A percentile compares a stretch with the other conserved stretches of the same genome.
Conservation (phyloP, 1,139 yeast species). For the Pichia sp. region DNA sequence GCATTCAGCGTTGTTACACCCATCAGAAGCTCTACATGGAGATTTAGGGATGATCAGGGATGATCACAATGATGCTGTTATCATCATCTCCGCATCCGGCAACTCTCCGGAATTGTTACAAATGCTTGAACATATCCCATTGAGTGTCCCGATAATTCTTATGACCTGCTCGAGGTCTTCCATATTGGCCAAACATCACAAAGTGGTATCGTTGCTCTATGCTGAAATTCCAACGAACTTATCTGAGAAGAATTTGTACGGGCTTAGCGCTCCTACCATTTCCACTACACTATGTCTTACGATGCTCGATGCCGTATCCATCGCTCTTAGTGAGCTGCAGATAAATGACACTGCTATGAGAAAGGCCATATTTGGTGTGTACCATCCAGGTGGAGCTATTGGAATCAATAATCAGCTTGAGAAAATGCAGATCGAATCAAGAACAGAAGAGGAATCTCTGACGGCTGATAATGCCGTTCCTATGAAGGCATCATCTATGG, state of each 20-base stretch:
- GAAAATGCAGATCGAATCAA: conserved; percentile 2
- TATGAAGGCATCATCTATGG: too few relatives aligned
- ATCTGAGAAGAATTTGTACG: conserved; percentile 62
- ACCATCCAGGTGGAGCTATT: conserved; percentile 91
- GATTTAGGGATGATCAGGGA: conserved; percentile 69
- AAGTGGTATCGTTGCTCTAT: conserved; percentile 44
- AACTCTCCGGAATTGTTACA: conserved; percentile 69
- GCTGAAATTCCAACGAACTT: conserved; percentile 56
- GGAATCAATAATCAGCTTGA: conserved; percentile 41
- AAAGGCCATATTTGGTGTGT: conserved; percentile 50
- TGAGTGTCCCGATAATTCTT: conserved; percentile 47
- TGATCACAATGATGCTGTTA: conserved; percentile 47
- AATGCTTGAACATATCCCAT: conserved; percentile 53
- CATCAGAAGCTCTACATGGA: conserved; percentile 87
- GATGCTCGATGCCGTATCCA: conserved; percentile 70
- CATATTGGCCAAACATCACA: conserved; percentile 38
- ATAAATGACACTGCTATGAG: conserved; percentile 51
- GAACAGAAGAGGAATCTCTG: too few relatives aligned
- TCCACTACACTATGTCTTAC: conserved; percentile 73
- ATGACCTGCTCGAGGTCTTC: conserved; percentile 55
- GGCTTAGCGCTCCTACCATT: conserved; percentile 83
- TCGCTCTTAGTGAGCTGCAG: conserved; percentile 64
- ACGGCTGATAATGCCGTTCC: too few relatives aligned
- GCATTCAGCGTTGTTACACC: conserved; percentile 63
- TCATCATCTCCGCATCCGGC: conserved; percentile 76